Conservation (phyloP, 805 yeast genomes). For the Candida coquimbonensis region DNA sequence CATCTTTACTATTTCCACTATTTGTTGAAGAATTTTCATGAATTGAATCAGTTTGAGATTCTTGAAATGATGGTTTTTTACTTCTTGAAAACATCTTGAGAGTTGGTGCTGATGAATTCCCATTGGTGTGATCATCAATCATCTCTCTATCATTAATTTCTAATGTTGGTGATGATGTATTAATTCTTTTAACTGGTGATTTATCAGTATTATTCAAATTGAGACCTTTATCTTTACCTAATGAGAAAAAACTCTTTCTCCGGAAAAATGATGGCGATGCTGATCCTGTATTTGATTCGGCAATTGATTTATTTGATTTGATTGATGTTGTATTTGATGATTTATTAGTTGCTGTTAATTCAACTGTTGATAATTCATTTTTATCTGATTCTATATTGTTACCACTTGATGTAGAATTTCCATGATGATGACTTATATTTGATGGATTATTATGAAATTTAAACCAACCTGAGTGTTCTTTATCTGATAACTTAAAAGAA, state of each 20-base stretch:
- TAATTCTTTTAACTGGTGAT: conserved; percentile 14
- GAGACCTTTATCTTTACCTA: conserved; percentile 20
- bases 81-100: conserved; percentile 16
- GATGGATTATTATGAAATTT: conserved; percentile 8
- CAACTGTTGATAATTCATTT: conserved; percentile 9
- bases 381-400: not conserved
- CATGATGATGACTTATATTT: not conserved
- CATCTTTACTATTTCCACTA: not conserved
- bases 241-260: conserved; percentile 28
- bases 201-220: conserved; percentile 5
- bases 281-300: conserved; percentile 11
- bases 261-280: conserved; percentile 33
- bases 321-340: conserved; percentile 12
- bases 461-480: conserved; percentile 15
- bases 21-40: not conserved
- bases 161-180: conserved; percentile 4
- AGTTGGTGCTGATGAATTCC: conserved; percentile 3
- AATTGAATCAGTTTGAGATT: conserved; percentile 5
- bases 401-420: not conserved
- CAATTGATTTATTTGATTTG: conserved; percentile 14
- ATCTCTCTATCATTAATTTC: conserved; percentile 10
- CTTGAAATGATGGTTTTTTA: conserved; percentile 4
- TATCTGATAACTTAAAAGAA: conserved; percentile 11
- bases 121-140: conserved; percentile 15
- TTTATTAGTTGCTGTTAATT: conserved; percentile 15